Percentiles rank a stretch among this genome's conserved stretches.
These are phyloP conservation scores for Clavariopsis aquatica DNA, from an alignment of 495 filamentous ascomycete genomes.

Conservation along the genomic window DNA sequence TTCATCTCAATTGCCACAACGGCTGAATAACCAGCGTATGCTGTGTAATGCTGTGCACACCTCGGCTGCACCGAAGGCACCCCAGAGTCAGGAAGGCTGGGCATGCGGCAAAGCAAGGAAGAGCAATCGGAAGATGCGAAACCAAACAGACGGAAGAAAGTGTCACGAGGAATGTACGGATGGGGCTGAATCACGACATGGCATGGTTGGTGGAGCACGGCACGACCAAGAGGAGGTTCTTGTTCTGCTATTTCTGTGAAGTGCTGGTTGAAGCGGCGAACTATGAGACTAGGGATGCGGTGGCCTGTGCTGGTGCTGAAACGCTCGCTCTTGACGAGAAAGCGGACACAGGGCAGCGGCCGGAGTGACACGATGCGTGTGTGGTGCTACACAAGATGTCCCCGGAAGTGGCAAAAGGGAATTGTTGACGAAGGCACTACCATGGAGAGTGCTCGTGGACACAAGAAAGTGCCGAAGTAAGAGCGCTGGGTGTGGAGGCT, in stretches of 20 bases:
- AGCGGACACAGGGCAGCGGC: slow-evolving; percentile 26
- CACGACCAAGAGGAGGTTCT: slow-evolving; percentile 13
- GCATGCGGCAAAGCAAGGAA: slow-evolving; percentile 24
- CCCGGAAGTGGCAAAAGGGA: slow-evolving; percentile 24
- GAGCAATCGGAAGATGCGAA: slow-evolving; percentile 1
- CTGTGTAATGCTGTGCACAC: neutral
- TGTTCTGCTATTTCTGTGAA: slow-evolving; percentile 24
- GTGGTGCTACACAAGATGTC: slow-evolving; percentile 29
- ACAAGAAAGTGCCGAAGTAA: slow-evolving; percentile 30
- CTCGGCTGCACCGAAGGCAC: slow-evolving; percentile 8
- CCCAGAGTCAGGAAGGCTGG: slow-evolving; percentile 19
- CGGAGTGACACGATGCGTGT: slow-evolving; percentile 22
- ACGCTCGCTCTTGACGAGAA: slow-evolving; percentile 26
- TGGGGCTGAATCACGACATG: neutral
- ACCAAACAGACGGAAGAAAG: slow-evolving; percentile 6
- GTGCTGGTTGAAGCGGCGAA: slow-evolving; percentile 13
- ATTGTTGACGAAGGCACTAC: neutral
- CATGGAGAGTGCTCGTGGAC: slow-evolving; percentile 20
- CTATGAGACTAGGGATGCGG: slow-evolving; percentile 27
- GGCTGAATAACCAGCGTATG: slow-evolving; percentile 3
- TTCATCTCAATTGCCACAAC: slow-evolving; percentile 26
- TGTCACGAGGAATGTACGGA: slow-evolving; percentile 21
- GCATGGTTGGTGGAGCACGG: slow-evolving; percentile 5
- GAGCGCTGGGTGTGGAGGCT: slow-evolving; percentile 25
- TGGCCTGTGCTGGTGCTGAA: slow-evolving; percentile 12